Evolutionary conservation across 495 filamentous ascomycete species (phyloP).

Genomic region (Penicillium egyptiacum): DNA sequence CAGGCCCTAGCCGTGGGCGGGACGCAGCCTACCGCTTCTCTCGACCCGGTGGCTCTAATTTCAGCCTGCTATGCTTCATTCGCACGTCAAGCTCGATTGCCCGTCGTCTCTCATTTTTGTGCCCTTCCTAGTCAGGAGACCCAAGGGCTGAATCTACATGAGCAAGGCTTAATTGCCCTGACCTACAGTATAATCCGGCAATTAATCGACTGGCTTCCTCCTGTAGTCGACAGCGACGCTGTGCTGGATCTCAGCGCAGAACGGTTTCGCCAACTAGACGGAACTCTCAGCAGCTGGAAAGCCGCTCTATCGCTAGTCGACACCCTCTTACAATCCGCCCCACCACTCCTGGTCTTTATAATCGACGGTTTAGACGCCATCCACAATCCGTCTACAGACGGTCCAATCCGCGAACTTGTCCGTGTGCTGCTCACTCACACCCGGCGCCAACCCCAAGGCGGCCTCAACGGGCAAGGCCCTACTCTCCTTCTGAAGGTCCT

Average conservation of each 20-base stretch:
- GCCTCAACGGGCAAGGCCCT: conserved; percentile 28
- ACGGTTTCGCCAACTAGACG: conserved; percentile 41
- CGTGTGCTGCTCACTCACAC: conserved; percentile 41
- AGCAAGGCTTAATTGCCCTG: conserved; percentile 43
- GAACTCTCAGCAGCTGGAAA: conserved; percentile 42
- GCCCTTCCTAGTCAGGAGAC: conserved; percentile 28
- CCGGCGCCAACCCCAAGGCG: conserved; percentile 28
- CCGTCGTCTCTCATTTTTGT: conserved; percentile 48
- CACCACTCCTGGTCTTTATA: conserved; percentile 45
- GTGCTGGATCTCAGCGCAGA: conserved; percentile 41
- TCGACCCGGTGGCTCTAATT: conserved; percentile 38
- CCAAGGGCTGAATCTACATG: conserved; percentile 30
- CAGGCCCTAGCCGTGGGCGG: conserved; percentile 45
- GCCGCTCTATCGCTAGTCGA: conserved; percentile 44
- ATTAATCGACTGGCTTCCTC: conserved; percentile 45
- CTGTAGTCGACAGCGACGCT: conserved; percentile 41
- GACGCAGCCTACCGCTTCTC: conserved; percentile 25
- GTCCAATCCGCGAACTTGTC: conserved; percentile 38
- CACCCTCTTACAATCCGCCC: conserved; percentile 40
- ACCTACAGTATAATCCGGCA: conserved; percentile 52
- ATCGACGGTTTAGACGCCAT: conserved; percentile 45
- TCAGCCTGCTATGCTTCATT: conserved; percentile 41
- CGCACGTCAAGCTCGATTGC: conserved; percentile 38
- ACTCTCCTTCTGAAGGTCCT: conserved; percentile 42
- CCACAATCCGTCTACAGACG: conserved; percentile 39